These are phyloP conservation scores for Lumnitzera littorea DNA, from an alignment of 345 rosid species.

Conservation along the genomic window DNA sequence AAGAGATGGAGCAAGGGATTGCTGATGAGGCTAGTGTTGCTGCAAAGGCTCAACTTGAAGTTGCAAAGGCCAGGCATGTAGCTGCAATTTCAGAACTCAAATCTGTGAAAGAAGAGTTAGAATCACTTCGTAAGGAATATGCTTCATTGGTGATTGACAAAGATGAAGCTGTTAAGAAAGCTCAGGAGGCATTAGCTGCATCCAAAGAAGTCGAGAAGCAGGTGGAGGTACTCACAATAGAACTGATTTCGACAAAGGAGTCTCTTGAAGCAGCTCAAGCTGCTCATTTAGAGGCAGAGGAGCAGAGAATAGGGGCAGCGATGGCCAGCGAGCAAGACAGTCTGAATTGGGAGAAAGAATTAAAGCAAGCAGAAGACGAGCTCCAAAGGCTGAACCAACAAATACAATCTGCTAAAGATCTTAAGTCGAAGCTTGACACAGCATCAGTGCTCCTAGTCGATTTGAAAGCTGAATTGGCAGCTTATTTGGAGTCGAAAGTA, in stretches of 20 bases:
- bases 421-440: conserved; percentile 54
- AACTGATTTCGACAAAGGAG: conserved; percentile 76
- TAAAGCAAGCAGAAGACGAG: conserved; percentile 83
- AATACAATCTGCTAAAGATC: conserved; percentile 59
- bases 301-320: conserved; percentile 72
- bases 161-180: conserved; percentile 54
- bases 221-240: conserved; percentile 83
- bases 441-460: conserved; percentile 65
- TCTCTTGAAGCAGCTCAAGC: conserved; percentile 83
- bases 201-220: conserved; percentile 85
- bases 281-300: conserved; percentile 92
- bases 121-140: conserved; percentile 41
- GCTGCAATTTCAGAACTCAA: conserved; percentile 68
- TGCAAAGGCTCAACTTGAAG: conserved; percentile 91
- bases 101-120: conserved; percentile 65
- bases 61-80: conserved; percentile 73
- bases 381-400: conserved; percentile 64
- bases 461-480: conserved; percentile 76
- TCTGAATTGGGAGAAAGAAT: conserved; percentile 74
- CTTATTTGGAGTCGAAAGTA: conserved; percentile 55
- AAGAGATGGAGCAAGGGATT: conserved; percentile 91
- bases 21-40: conserved; percentile 87
- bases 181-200: conserved; percentile 55
- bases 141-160: conserved; percentile 52
- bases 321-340: conserved; percentile 78